Conservation (phyloP, 345 rosid species). For the Euphorbia pulcherrima region DNA sequence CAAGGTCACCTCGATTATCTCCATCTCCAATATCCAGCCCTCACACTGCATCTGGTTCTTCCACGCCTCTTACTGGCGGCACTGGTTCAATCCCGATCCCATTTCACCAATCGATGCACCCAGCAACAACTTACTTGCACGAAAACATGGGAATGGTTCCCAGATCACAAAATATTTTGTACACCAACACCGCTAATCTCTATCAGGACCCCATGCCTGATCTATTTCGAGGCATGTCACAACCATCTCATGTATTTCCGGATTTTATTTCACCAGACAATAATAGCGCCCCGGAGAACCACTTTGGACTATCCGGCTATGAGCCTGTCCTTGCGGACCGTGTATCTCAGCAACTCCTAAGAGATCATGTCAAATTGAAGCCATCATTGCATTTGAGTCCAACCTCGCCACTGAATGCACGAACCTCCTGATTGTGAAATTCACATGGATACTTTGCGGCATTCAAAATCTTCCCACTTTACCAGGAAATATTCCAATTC, state of each 20-base stretch:
- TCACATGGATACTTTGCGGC: neutral
- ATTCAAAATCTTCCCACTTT: neutral
- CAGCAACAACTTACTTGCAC: slow-evolving; percentile 43
- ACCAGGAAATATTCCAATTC: neutral
- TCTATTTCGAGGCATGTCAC: slow-evolving; percentile 43
- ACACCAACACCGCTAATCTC: slow-evolving; percentile 23
- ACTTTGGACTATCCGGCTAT: slow-evolving; percentile 25
- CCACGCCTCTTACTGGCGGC: slow-evolving; percentile 31
- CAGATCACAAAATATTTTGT: slow-evolving; percentile 43
- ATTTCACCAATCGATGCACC: slow-evolving; percentile 47
- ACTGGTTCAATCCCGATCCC: slow-evolving; percentile 46
- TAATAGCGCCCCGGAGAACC: slow-evolving; percentile 38
- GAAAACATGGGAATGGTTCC: slow-evolving; percentile 45
- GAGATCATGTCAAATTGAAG: slow-evolving; percentile 54
- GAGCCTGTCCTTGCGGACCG: slow-evolving; percentile 52
- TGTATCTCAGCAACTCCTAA: slow-evolving; percentile 59
- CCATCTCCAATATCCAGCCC: slow-evolving; percentile 32
- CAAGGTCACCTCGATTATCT: slow-evolving; percentile 30
- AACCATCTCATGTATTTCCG: slow-evolving; percentile 48
- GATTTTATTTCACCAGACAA: slow-evolving; percentile 42
- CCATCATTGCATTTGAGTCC: slow-evolving; percentile 50
- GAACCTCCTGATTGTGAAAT: neutral
- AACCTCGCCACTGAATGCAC: slow-evolving; percentile 37
- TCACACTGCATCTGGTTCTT: slow-evolving; percentile 26
- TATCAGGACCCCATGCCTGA: slow-evolving; percentile 55